These are phyloP conservation scores for Actinidia chinensis DNA, from an alignment of 179 eudicot genomes.

Conservation along the genomic window DNA sequence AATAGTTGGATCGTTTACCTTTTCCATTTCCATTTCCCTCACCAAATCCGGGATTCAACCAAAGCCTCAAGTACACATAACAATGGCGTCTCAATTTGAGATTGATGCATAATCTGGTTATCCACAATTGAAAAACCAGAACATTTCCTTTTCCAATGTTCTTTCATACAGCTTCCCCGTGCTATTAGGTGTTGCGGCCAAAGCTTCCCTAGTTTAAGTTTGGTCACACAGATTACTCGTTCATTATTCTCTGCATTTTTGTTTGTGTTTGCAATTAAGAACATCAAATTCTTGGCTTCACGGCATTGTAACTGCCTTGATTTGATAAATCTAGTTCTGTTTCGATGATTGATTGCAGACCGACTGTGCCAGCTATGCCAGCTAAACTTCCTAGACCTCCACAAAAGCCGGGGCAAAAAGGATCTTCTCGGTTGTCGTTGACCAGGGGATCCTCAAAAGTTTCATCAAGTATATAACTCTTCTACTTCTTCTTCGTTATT, in stretches of 20 bases:
- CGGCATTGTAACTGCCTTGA: not conserved
- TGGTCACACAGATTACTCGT: not conserved
- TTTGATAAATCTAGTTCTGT: not conserved
- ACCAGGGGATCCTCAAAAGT: constrained; percentile 49
- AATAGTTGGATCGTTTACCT: too few species aligned
- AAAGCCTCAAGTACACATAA: too few species aligned
- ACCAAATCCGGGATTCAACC: too few species aligned
- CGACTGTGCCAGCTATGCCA: constrained; percentile 40
- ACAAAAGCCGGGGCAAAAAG: constrained; percentile 45
- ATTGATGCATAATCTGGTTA: not conserved
- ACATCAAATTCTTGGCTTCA: not conserved
- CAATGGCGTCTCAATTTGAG: too few species aligned
- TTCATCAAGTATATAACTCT: constrained; percentile 46
- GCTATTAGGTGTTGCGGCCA: not conserved
- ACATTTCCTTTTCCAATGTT: not conserved
- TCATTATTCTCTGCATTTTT: not conserved
- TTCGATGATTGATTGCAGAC: constrained; percentile 38
- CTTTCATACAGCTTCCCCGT: not conserved
- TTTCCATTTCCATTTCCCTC: too few species aligned
- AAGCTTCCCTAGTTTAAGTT: not conserved
- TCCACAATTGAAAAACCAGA: not conserved
- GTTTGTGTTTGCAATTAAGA: not conserved
- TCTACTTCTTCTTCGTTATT: not conserved
- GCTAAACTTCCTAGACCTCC: constrained; percentile 68
- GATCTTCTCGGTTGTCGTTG: constrained; percentile 51